A percentile compares a stretch with the other conserved stretches of the same genome.
Evolutionary conservation across 164 flowering plant genomes (phyloP).

Genomic region (Nymphaea colorata): DNA sequence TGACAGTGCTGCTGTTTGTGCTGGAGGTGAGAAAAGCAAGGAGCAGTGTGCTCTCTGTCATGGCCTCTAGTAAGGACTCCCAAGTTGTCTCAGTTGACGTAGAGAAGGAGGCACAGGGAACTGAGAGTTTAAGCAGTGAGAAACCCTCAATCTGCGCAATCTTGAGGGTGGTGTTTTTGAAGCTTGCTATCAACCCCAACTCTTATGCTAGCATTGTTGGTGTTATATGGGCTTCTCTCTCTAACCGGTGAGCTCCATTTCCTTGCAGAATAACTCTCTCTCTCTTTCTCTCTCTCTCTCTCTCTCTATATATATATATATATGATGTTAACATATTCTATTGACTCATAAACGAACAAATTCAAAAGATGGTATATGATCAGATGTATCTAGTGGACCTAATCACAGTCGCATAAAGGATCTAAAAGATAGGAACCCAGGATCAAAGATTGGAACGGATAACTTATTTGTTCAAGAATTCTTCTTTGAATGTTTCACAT

Average conservation of each 20-base stretch:
- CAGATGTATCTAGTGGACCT: no score
- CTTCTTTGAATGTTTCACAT: no score
- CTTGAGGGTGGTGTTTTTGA: constrained; percentile 46
- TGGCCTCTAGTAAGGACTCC: background rate
- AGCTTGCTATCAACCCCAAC: constrained; percentile 53
- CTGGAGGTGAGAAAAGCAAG: constrained; percentile 36
- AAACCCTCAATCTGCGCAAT: constrained; percentile 30
- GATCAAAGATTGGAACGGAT: no score
- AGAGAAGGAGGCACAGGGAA: background rate
- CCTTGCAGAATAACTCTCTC: background rate
- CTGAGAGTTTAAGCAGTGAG: background rate
- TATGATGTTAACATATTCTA: no score
- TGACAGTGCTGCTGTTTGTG: constrained; percentile 39
- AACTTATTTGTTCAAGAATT: no score
- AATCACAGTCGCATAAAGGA: no score
- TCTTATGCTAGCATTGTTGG: constrained; percentile 51
- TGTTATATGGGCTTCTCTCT: constrained; percentile 48
- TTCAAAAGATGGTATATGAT: no score
- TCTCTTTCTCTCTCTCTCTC: no score
- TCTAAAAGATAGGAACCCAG: no score
- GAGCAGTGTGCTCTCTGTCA: constrained; percentile 5
- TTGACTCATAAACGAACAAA: no score
- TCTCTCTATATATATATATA: no score
- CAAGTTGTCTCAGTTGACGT: background rate
- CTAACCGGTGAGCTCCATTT: constrained; percentile 33